Percentiles rank a stretch among this genome's conserved stretches.
phyloP scores from a whole-genome alignment of 2,329 filamentous ascomycete species.

The Blastomyces gilchristii region DNA sequence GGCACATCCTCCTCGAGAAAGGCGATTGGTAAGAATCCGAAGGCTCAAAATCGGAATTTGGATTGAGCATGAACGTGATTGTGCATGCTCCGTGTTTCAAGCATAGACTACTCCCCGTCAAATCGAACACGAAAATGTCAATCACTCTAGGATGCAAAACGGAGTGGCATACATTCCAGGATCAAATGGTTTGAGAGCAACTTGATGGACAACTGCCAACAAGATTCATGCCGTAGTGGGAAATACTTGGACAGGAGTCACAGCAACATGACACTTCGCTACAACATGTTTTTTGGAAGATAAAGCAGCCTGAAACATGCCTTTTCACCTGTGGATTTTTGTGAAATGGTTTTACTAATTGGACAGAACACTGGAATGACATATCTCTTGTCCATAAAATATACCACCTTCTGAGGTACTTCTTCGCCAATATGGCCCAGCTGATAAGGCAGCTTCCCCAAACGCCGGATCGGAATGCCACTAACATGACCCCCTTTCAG shows the following conservation, averaged over 20 bases:
- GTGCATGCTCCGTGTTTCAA: neutral
- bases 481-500: neutral
- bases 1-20: neutral
- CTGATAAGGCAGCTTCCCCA: neutral
- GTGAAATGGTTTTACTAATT: neutral
- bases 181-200: neutral
- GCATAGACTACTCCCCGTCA: neutral
- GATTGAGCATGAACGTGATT: neutral
- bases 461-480: neutral
- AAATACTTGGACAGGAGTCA: neutral
- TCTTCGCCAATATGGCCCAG: neutral
- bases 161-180: neutral
- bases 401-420: neutral
- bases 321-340: neutral
- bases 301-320: neutral
- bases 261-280: neutral
- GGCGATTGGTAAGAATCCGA: neutral
- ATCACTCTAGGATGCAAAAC: neutral
- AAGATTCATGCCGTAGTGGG: neutral
- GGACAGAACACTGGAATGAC: neutral
- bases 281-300: neutral
- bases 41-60: neutral
- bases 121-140: neutral
- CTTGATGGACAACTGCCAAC: neutral
- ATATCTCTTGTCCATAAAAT: neutral